These are phyloP conservation scores for Penicillium sp. DNA, from an alignment of 2,329 filamentous ascomycete genomes.

Conservation along the genomic window DNA sequence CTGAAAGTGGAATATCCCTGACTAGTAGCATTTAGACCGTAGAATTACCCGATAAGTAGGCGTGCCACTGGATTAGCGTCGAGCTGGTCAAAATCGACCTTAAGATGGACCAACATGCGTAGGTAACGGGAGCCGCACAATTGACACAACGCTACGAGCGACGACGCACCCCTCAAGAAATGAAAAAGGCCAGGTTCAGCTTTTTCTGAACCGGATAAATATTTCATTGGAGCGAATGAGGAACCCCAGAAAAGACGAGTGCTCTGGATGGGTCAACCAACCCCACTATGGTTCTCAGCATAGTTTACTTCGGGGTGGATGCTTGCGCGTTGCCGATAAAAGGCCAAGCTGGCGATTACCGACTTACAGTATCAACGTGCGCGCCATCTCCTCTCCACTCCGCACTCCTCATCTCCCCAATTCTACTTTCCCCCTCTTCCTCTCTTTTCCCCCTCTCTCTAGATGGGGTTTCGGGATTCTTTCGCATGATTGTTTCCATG, in stretches of 20 bases:
- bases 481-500: conserved; percentile 4
- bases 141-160: not conserved
- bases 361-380: conserved; percentile 7
- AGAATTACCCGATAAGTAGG: too few species aligned
- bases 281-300: conserved; percentile 7
- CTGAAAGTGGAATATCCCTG: too few species aligned
- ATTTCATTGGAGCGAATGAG: conserved; percentile 2
- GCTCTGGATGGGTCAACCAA: not conserved
- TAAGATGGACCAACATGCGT: not conserved
- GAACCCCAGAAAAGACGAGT: conserved; percentile 6
- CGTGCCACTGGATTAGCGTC: not conserved
- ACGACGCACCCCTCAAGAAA: not conserved
- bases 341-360: conserved; percentile 30
- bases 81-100: not conserved
- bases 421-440: not conserved
- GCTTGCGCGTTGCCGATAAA: conserved; percentile 27
- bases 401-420: not conserved
- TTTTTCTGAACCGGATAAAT: not conserved
- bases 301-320: conserved; percentile 13
- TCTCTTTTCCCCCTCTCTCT: not conserved
- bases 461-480: not conserved
- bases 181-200: not conserved
- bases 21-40: not conserved
- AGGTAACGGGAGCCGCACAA: not conserved
- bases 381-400: conserved; percentile 2